Conservation (phyloP, 2,329 filamentous ascomycete species). For the Triangularia verruculosa region DNA sequence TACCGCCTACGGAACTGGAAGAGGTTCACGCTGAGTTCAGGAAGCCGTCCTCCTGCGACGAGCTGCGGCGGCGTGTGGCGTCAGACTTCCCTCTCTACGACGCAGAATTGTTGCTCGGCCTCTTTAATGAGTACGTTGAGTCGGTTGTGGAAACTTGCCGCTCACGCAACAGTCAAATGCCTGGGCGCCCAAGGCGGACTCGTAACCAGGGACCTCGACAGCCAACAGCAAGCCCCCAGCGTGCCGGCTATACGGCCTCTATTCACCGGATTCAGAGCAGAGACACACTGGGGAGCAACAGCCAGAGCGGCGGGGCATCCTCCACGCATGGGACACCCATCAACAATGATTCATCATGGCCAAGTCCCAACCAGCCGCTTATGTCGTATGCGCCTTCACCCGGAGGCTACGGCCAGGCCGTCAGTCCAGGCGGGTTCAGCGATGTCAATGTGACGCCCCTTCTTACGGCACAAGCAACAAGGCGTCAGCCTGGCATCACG, state of each 20-base stretch:
- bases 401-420: background rate
- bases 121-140: constrained; percentile 18
- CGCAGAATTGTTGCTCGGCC: background rate
- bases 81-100: background rate
- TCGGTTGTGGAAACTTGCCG: constrained; percentile 17
- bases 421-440: background rate
- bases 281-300: constrained; percentile 10
- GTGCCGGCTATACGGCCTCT: background rate
- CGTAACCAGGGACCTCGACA: constrained; percentile 4
- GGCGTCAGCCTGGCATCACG: background rate
- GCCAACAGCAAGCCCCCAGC: constrained; percentile 1
- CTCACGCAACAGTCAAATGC: background rate
- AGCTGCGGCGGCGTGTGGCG: constrained; percentile 7
- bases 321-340: constrained; percentile 1
- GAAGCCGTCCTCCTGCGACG: background rate
- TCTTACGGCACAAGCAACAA: background rate
- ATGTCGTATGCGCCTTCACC: background rate
- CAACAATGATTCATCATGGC: background rate
- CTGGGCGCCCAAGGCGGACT: background rate
- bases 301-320: background rate
- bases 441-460: background rate
- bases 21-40: constrained; percentile 24
- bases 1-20: constrained; percentile 26
- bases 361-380: background rate
- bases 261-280: constrained; percentile 5